A percentile compares a stretch with the other conserved stretches of the same genome.
Evolutionary conservation across 495 filamentous ascomycete species (phyloP).

Genomic region (Aspergillus coremiiformis): DNA sequence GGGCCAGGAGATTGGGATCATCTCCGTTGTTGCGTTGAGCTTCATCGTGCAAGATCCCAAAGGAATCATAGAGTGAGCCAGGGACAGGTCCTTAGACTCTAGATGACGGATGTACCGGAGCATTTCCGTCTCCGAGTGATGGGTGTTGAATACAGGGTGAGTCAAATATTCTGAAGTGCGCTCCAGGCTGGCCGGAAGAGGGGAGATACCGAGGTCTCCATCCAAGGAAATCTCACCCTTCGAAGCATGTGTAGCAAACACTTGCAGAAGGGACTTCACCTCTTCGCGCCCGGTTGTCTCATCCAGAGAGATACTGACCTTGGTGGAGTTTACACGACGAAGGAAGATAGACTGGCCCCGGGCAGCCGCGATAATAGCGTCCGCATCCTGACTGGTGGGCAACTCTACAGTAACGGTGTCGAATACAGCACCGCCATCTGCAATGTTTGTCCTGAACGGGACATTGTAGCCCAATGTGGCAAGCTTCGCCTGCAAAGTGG

Average conservation of each 20-base stretch:
- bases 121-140: conserved; percentile 95
- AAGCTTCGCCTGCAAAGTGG: conserved; percentile 61
- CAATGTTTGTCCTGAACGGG: conserved; percentile 43
- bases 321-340: conserved; percentile 50
- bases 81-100: conserved; percentile 90
- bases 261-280: conserved; percentile 50
- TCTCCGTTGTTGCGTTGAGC: conserved; percentile 92
- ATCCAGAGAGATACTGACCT: conserved; percentile 64
- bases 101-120: conserved; percentile 92
- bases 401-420: conserved; percentile 75
- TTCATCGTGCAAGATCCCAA: conserved; percentile 99
- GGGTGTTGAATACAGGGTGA: conserved; percentile 93
- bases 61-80: conserved; percentile 97
- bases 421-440: conserved; percentile 53
- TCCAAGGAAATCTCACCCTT: conserved; percentile 34
- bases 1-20: conserved; percentile 79
- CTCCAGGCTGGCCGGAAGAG: conserved; percentile 53
- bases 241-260: conserved; percentile 44
- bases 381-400: conserved; percentile 38
- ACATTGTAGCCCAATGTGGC: conserved; percentile 59
- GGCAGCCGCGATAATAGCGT: conserved; percentile 45
- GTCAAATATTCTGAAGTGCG: conserved; percentile 73
- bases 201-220: conserved; percentile 39
- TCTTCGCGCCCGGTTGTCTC: conserved; percentile 61
- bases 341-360: conserved; percentile 54